These are phyloP conservation scores for Graphilbum ipis-grandicollis DNA, from an alignment of 2,329 filamentous ascomycete species.

Conservation along the genomic window DNA sequence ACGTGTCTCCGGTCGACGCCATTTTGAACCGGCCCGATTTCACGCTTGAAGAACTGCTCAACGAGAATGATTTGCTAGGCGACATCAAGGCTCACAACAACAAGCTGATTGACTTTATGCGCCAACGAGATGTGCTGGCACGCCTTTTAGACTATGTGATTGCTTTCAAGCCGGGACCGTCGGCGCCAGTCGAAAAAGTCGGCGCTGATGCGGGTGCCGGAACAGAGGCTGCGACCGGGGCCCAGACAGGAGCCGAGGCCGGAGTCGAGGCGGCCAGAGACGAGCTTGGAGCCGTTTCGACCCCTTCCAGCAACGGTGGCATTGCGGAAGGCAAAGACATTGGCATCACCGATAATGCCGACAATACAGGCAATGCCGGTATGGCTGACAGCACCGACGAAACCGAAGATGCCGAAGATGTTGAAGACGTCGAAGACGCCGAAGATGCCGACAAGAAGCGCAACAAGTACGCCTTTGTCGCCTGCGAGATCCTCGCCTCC, in stretches of 20 bases:
- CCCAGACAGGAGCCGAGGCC: constrained; percentile 21
- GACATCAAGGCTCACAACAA: constrained; percentile 97
- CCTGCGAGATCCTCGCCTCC: constrained; percentile 83
- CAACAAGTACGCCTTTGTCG: constrained; percentile 83
- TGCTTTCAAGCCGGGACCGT: constrained; percentile 33
- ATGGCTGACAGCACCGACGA: no score
- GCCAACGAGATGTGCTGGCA: constrained; percentile 71
- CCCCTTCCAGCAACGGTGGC: no score
- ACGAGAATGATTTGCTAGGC: constrained; percentile 90
- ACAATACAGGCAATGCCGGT: no score
- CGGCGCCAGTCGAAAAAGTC: constrained; percentile 11
- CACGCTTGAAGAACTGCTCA: constrained; percentile 84
- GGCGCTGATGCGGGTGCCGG: not conserved
- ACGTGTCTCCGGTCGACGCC: constrained; percentile 88
- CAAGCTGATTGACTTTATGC: constrained; percentile 89
- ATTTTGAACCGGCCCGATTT: constrained; percentile 95
- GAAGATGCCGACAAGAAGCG: constrained; percentile 82
- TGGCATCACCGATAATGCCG: no score
- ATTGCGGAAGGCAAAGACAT: no score
- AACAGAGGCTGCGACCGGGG: not conserved
- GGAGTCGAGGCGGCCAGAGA: no score
- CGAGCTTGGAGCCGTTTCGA: no score
- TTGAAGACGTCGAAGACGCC: constrained; percentile 32
- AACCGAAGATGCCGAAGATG: no score
- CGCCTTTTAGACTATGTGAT: constrained; percentile 82